phyloP scores from a whole-genome alignment of 1,139 yeast species.

The Hemisphaericaspora xylanilytica region DNA sequence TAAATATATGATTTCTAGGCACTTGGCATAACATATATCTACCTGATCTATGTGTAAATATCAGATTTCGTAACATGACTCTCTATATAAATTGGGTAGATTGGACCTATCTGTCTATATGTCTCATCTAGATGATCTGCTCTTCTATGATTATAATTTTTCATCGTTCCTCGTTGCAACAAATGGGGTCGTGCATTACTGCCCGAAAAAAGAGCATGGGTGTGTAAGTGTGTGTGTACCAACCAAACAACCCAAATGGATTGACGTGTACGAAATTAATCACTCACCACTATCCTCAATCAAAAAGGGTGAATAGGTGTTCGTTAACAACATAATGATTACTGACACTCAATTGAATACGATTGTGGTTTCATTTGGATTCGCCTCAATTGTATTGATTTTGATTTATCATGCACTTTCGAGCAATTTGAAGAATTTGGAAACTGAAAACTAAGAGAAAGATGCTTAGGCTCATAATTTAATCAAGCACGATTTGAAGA shows the following conservation, averaged over 20 bases:
- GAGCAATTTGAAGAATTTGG: constrained; percentile 33
- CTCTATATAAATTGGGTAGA: neutral
- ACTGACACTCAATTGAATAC: constrained; percentile 75
- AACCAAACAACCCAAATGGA: too few species aligned
- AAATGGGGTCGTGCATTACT: neutral
- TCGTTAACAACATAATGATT: constrained; percentile 55
- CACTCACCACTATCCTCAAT: too few species aligned
- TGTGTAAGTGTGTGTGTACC: neutral
- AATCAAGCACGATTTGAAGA: too few species aligned
- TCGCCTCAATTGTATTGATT: constrained; percentile 68
- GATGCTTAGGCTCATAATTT: too few species aligned
- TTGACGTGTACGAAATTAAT: too few species aligned
- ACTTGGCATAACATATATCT: neutral
- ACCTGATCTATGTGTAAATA: neutral
- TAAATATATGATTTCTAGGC: neutral
- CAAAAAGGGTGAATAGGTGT: too few species aligned
- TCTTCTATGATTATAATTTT: neutral
- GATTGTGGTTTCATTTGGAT: constrained; percentile 73
- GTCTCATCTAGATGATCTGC: neutral
- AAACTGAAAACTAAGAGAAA: constrained; percentile 5
- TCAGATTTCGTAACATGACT: neutral
- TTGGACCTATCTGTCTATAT: too few species aligned
- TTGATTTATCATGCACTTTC: constrained; percentile 64
- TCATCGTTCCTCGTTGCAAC: neutral
- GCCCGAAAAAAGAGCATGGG: neutral